Conservation (phyloP, 2,329 filamentous ascomycete species). For the Colletotrichum sp. region DNA sequence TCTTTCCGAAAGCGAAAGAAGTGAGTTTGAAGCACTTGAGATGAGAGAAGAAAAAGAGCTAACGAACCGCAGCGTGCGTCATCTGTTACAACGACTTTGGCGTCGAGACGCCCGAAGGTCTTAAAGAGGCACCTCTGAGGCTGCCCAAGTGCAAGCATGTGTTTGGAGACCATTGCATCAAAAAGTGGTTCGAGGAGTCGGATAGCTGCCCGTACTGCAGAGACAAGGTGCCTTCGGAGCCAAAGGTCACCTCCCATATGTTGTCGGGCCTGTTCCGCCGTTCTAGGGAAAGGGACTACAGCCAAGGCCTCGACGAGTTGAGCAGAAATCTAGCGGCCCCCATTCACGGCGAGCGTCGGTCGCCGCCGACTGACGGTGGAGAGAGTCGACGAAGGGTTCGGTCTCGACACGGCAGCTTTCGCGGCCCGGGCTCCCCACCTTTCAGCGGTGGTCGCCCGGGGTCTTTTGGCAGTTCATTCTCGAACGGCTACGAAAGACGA, state of each 20-base stretch:
- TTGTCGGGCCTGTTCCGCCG: background rate
- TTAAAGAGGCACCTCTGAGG: constrained; percentile 60
- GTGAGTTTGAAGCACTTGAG: constrained; percentile 38
- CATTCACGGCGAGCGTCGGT: constrained; percentile 12
- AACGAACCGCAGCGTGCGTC: constrained; percentile 52
- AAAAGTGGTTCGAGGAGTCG: constrained; percentile 68
- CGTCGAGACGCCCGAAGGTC: constrained; percentile 60
- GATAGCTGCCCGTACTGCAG: constrained; percentile 70
- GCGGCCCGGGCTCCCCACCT: constrained; percentile 15
- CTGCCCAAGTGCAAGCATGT: constrained; percentile 68
- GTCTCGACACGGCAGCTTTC: constrained; percentile 4
- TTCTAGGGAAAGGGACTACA: constrained; percentile 1
- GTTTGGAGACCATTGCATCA: constrained; percentile 69
- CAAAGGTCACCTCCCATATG: background rate
- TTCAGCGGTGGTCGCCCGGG: background rate
- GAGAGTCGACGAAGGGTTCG: constrained; percentile 16
- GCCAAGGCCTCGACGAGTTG: background rate
- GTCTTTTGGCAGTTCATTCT: background rate
- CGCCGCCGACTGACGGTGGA: constrained; percentile 13
- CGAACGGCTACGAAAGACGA: background rate
- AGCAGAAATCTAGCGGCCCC: background rate
- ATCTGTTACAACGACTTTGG: constrained; percentile 72
- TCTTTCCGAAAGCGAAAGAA: constrained; percentile 50
- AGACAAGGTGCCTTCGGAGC: constrained; percentile 61
- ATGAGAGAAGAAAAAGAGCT: background rate